Evolutionary conservation across 805 yeast species (phyloP).

Genomic region (Teunomyces tritomae): DNA sequence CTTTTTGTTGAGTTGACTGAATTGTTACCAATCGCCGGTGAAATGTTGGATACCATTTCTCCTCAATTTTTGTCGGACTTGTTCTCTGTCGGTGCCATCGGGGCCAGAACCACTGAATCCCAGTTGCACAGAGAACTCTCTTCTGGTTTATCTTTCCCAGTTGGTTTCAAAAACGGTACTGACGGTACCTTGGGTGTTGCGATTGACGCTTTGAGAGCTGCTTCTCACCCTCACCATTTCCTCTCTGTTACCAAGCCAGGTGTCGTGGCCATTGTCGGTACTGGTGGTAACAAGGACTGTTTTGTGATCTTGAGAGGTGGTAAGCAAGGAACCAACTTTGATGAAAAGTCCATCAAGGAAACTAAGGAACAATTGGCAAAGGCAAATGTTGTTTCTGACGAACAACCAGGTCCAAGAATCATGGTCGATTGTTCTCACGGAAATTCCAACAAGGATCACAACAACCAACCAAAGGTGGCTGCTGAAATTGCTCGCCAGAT

Average conservation of each 20-base stretch:
- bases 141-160: slow-evolving; percentile 95
- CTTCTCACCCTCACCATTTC: slow-evolving; percentile 91
- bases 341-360: slow-evolving; percentile 64
- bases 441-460: slow-evolving; percentile 85
- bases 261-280: slow-evolving; percentile 91
- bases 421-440: slow-evolving; percentile 99
- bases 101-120: slow-evolving; percentile 98
- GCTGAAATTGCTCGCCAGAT: slow-evolving; percentile 76
- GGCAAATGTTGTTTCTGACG: slow-evolving; percentile 46
- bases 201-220: slow-evolving; percentile 89
- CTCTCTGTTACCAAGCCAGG: slow-evolving; percentile 95
- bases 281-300: slow-evolving; percentile 88
- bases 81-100: slow-evolving; percentile 95
- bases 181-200: slow-evolving; percentile 96
- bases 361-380: slow-evolving; percentile 61
- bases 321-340: slow-evolving; percentile 87
- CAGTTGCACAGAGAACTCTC: slow-evolving; percentile 97
- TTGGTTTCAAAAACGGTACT: slow-evolving; percentile 97
- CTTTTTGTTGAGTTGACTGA: slow-evolving; percentile 82
- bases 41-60: slow-evolving; percentile 96
- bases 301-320: slow-evolving; percentile 96
- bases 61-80: slow-evolving; percentile 94
- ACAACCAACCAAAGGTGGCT: slow-evolving; percentile 90
- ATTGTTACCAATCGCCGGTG: slow-evolving; percentile 89
- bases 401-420: slow-evolving; percentile 57